Conservation (phyloP, 306 rosid genomes). For the Spatholobus suberectus region DNA sequence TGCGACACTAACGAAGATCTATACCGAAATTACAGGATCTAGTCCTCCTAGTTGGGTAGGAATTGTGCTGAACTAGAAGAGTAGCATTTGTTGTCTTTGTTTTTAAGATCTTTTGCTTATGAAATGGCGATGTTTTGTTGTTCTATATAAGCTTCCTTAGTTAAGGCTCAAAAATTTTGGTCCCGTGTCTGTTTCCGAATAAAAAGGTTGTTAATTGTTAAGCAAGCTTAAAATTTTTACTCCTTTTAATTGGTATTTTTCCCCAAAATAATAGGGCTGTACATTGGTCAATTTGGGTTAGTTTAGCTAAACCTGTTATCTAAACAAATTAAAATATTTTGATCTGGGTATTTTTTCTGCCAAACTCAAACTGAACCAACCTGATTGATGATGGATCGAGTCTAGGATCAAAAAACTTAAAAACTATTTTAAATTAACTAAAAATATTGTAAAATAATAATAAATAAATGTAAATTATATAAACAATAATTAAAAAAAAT, state of each 20-base stretch:
- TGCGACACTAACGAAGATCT: background rate
- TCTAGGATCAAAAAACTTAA: no score
- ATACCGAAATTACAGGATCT: slow-evolving; percentile 37
- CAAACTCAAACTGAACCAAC: no score
- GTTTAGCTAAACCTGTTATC: no score
- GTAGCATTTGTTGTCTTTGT: background rate
- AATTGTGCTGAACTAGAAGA: background rate
- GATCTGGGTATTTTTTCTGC: no score
- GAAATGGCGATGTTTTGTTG: background rate
- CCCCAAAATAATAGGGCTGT: background rate
- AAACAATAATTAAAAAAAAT: no score
- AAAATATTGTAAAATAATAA: no score
- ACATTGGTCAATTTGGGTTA: no score
- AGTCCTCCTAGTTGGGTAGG: background rate
- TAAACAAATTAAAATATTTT: no score
- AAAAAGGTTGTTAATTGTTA: background rate
- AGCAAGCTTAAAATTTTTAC: background rate
- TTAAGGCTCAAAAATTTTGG: background rate
- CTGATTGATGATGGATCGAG: no score
- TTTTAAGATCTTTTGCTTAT: background rate
- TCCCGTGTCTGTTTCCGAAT: background rate
- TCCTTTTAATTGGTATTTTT: background rate
- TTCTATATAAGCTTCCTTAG: background rate
- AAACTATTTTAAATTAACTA: no score
- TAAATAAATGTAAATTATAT: no score